phyloP scores from a whole-genome alignment of 108 stramenopile genomes.

The Cyclotella atomus region DNA sequence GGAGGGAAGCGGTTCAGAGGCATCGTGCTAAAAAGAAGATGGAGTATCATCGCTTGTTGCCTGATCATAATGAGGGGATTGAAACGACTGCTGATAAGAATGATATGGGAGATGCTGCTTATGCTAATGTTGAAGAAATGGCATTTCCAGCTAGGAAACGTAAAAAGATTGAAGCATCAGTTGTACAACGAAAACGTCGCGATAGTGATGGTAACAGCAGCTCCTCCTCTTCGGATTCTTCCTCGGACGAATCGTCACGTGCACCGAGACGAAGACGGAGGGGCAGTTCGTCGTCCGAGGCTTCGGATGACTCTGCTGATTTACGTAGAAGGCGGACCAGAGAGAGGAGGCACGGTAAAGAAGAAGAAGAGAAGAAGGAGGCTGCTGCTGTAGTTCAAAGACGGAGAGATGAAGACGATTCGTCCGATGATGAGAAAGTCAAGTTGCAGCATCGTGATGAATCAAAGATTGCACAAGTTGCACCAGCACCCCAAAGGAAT shows the following conservation, averaged over 20 bases:
- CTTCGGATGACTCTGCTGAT: slow-evolving; percentile 51
- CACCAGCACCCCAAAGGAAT: no score
- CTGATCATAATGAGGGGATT: slow-evolving; percentile 39
- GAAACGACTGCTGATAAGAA: neutral
- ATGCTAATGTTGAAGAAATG: slow-evolving; percentile 23
- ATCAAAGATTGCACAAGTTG: neutral
- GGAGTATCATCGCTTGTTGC: slow-evolving; percentile 58
- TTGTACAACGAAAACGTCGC: slow-evolving; percentile 6
- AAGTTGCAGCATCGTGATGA: neutral
- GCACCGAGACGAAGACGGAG: slow-evolving; percentile 25
- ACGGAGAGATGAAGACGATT: slow-evolving; percentile 1
- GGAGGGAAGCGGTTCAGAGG: slow-evolving; percentile 35
- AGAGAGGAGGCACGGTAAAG: slow-evolving; percentile 13
- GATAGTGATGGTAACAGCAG: neutral
- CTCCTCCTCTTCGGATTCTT: slow-evolving; percentile 30
- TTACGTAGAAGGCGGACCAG: slow-evolving; percentile 37
- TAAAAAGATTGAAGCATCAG: slow-evolving; percentile 23
- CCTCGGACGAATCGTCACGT: slow-evolving; percentile 31
- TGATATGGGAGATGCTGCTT: slow-evolving; percentile 15
- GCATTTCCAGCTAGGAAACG: slow-evolving; percentile 25
- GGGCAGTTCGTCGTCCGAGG: slow-evolving; percentile 27
- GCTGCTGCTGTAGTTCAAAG: neutral
- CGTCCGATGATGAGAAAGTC: neutral
- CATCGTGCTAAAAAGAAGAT: slow-evolving; percentile 40
- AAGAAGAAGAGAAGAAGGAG: neutral